Base-by-base conservation (phyloP, 345 rosid species). In the Diplotaxis tenuifolia region DNA sequence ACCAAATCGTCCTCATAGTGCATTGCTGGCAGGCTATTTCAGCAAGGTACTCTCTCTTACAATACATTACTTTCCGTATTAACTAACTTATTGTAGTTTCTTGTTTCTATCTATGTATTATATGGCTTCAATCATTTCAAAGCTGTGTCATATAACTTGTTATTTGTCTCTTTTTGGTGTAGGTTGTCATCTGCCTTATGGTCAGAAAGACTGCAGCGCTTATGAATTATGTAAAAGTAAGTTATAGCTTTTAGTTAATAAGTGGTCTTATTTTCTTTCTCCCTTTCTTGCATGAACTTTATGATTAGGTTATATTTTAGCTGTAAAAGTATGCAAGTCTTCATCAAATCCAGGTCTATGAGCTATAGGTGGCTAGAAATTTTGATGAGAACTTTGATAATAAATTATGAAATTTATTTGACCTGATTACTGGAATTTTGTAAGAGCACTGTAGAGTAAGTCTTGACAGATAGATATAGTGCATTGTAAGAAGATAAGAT, bases 151-250 rank as follows among this genome's bases (percentile, higher is more conserved):
- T 62, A 6, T 55, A n/a, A 40, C 59, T 54, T 20, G 62, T 72
- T 67, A 61, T 53, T 53, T 73, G 28, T 29, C 31, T 59, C 49
- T 60, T 73, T 72, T 4, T 76, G 81, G 28, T 81, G 57, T 78
- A 95, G 99, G 99, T 92, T 77, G 98, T 89, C 78, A 79, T 88
- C 62, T 96, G 98, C 87, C 90, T 96, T 54, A 89, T 92, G 98
- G 65, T 90, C 76, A 90, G 99, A 77, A 96, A 89, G 86, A 89
- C 98, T 15, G 85, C 94, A 16, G 85, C 89, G 31, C 96, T 96
- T 62, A 89, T 92, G 94, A 88, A 84, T 69, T 96, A 92, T 65
- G 96, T 96, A 62, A 92, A 90, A 83, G 98, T 92, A 78, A 85
- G 89, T 78, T 45, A 61, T 31, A 21, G 5, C 47, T 20, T 31